Conservation (phyloP, 495 filamentous ascomycete species). For the Xylaria flabelliformis region DNA sequence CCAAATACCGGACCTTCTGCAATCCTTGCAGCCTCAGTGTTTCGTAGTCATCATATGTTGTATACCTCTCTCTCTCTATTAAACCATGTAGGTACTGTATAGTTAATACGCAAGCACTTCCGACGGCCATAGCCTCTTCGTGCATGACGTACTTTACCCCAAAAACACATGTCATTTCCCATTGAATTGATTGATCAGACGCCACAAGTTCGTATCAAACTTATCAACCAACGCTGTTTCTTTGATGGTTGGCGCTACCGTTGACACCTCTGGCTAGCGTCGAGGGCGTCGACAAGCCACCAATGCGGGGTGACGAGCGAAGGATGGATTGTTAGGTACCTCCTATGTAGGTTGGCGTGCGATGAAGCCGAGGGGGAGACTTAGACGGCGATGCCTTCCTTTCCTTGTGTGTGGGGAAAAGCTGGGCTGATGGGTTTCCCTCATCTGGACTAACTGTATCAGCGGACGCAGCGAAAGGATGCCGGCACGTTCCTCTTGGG, state of each 20-base stretch:
- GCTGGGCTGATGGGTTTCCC: conserved; percentile 12
- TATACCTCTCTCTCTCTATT: background rate
- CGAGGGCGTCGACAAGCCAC: conserved; percentile 13
- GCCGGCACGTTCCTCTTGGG: background rate
- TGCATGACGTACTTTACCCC: conserved; percentile 19
- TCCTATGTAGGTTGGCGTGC: background rate
- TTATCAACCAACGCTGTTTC: conserved; percentile 15
- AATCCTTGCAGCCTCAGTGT: conserved; percentile 2
- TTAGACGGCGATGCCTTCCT: conserved; percentile 15
- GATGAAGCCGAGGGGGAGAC: conserved; percentile 1
- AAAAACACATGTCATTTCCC: conserved; percentile 20
- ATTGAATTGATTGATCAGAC: conserved; percentile 10
- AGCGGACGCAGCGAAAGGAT: conserved; percentile 3
- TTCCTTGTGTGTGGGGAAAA: conserved; percentile 15
- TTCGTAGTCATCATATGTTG: background rate
- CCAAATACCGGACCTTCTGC: conserved; percentile 28
- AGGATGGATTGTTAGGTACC: background rate
- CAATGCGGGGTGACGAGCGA: conserved; percentile 23
- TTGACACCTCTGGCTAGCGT: conserved; percentile 15
- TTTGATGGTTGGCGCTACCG: conserved; percentile 10
- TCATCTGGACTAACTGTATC: conserved; percentile 13
- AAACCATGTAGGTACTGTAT: background rate
- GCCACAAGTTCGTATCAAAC: conserved; percentile 23
- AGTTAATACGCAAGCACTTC: background rate
- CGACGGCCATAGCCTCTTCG: conserved; percentile 8